phyloP scores from a whole-genome alignment of 345 rosid genomes.

The Gynandropsis gynandra region DNA sequence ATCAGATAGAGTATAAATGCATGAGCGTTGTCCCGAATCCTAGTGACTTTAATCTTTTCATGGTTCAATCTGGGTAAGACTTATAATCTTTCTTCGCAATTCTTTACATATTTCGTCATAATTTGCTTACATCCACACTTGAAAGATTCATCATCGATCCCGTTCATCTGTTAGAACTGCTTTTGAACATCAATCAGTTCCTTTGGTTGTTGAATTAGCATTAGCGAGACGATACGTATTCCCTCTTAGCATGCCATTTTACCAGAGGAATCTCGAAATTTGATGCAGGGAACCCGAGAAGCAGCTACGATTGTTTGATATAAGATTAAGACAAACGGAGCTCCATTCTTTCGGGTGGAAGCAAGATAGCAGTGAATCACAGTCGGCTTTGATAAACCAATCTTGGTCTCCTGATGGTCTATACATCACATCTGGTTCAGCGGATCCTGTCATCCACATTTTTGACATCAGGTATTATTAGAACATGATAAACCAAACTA shows the following conservation, averaged over 20 bases:
- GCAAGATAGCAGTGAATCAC: conserved; percentile 92
- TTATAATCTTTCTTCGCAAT: conserved; percentile 1
- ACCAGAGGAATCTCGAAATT: conserved; percentile 8
- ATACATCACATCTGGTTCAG: conserved; percentile 79
- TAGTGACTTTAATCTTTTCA: conserved; percentile 82
- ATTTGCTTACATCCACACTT: not conserved
- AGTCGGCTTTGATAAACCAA: conserved; percentile 86
- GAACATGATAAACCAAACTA: not conserved
- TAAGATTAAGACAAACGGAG: conserved; percentile 68
- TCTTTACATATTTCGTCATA: not conserved
- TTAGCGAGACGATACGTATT: not conserved
- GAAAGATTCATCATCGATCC: not conserved
- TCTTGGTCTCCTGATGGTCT: conserved; percentile 94
- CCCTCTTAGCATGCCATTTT: not conserved
- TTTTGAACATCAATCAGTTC: not conserved
- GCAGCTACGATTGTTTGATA: conserved; percentile 76
- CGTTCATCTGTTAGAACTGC: not conserved
- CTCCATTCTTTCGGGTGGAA: conserved; percentile 88
- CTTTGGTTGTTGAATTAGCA: not conserved
- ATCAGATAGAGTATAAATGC: conserved; percentile 87
- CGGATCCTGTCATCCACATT: conserved; percentile 77
- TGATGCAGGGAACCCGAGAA: conserved; percentile 60
- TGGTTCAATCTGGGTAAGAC: conserved; percentile 93
- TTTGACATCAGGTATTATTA: conserved; percentile 65
- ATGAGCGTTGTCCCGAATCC: conserved; percentile 94